Base-by-base conservation (phyloP, 176 grass and related monocot species). In the Alopecurus myosuroides region DNA sequence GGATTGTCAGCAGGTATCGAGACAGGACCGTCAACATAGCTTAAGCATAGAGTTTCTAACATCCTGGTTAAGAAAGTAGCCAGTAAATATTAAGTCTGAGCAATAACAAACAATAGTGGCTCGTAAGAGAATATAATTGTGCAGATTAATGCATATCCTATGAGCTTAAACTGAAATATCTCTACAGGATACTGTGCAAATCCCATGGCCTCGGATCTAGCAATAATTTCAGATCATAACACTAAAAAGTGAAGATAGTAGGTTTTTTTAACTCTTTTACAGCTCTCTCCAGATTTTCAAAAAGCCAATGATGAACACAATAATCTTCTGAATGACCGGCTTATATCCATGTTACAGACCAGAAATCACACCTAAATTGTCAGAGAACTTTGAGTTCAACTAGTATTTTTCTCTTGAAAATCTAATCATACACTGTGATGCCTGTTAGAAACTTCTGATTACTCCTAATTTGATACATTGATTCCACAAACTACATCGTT, bases 11-110 rank as follows among this genome's bases (percentile, higher is more conserved):
- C 23, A 74, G 97, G 97, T 75, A 99, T 94, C 3, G 86, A 86
- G 86, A 99, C 88, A 65, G 89, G 97, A 66, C 97, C 97, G 77
- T 99, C 91, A 77, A 90, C 87, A 90, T 99, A 99, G 83, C 91
- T 99, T 76, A 99, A 85, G 82, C 97, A 92, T 92, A 93, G 87
- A 45, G 91, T 82, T 88, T 99, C 93, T 84, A 99, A 81, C 97
- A 99, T 96, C 93, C 97, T 99, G 76, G 69, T 94, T 62, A 50
- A 86, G 60, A 17, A 53, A 81, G 19, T 9, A 6, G 58, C 26
- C 82, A 35, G 3, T 55, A 60, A 79, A 69, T 68, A 39, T 26
- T 77, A 76, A 81, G 23, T 55, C 44, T 72, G 44, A 55, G 70
- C 50, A 44, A 63, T 51, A 70, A 44, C 51, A 78, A 44, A 11